Evolutionary conservation across 116 monocot species (phyloP).

Genomic region (Dioscorea cayenensis): DNA sequence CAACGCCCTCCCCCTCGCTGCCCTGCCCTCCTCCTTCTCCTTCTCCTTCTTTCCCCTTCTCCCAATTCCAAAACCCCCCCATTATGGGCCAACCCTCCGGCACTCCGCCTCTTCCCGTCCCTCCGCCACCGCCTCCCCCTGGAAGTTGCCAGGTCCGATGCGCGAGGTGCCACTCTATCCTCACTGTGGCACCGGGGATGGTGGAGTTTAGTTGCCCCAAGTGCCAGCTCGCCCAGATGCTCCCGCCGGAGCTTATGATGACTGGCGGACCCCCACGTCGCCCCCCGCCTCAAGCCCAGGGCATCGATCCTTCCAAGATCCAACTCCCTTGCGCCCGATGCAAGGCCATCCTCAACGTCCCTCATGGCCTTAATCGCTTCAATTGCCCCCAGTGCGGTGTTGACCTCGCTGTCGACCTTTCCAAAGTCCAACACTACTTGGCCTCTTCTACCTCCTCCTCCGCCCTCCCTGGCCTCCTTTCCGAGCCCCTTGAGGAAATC

Average conservation of each 20-base stretch:
- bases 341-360: constrained; percentile 87
- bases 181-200: constrained; percentile 83
- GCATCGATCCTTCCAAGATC: constrained; percentile 96
- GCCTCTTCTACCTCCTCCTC: constrained; percentile 11
- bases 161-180: constrained; percentile 88
- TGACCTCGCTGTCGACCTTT: constrained; percentile 81
- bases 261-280: neutral
- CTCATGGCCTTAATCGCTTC: constrained; percentile 83
- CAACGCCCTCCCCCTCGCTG: too few species aligned
- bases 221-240: constrained; percentile 90
- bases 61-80: neutral
- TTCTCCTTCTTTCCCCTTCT: too few species aligned
- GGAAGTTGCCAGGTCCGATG: constrained; percentile 85
- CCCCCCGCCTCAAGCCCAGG: constrained; percentile 27
- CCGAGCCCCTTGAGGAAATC: constrained; percentile 44
- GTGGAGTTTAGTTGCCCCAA: constrained; percentile 95
- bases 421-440: constrained; percentile 55
- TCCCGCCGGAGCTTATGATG: constrained; percentile 69
- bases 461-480: constrained; percentile 13
- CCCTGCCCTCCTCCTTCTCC: too few species aligned
- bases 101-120: constrained; percentile 4
- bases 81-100: constrained; percentile 16
- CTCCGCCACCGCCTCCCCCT: constrained; percentile 9
- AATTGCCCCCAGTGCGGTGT: constrained; percentile 90
- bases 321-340: constrained; percentile 94